phyloP scores from a whole-genome alignment of 2,329 filamentous ascomycete genomes.

The Exophiala oligosperma region DNA sequence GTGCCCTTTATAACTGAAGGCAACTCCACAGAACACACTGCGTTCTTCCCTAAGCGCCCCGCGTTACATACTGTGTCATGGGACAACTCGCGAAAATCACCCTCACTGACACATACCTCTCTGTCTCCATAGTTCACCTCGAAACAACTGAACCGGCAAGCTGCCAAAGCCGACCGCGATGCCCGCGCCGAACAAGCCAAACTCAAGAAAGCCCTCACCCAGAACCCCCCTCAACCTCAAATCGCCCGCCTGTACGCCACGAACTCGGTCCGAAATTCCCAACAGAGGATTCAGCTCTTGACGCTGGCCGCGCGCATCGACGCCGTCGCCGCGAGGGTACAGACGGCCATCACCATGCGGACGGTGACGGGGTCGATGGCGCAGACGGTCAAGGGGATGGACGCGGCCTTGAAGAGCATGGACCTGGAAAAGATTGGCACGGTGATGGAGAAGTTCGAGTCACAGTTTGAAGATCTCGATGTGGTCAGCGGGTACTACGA shows the following conservation, averaged over 20 bases:
- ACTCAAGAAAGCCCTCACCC: conserved; percentile 49
- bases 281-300: conserved; percentile 46
- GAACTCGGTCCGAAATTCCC: conserved; percentile 48
- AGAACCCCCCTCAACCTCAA: conserved; percentile 45
- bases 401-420: conserved; percentile 46
- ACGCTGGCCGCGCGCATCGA: conserved; percentile 49
- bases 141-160: conserved; percentile 50
- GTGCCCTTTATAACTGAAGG: no score
- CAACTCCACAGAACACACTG: no score
- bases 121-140: conserved; percentile 41
- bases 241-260: conserved; percentile 51
- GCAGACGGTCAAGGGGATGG: conserved; percentile 45
- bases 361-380: conserved; percentile 47
- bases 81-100: background rate
- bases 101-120: conserved; percentile 1
- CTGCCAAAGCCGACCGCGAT: conserved; percentile 46
- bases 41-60: background rate
- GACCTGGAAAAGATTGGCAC: conserved; percentile 58
- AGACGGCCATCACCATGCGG: conserved; percentile 49
- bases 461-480: conserved; percentile 53
- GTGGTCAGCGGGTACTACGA: conserved; percentile 70
- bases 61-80: background rate
- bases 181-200: conserved; percentile 50
- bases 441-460: conserved; percentile 67
- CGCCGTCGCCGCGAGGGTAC: conserved; percentile 51